Evolutionary conservation across 768 basidiomycete genomes (phyloP), one percentile per base, ranked within the genome.

Genomic region (Hortiboletus campestris): DNA sequence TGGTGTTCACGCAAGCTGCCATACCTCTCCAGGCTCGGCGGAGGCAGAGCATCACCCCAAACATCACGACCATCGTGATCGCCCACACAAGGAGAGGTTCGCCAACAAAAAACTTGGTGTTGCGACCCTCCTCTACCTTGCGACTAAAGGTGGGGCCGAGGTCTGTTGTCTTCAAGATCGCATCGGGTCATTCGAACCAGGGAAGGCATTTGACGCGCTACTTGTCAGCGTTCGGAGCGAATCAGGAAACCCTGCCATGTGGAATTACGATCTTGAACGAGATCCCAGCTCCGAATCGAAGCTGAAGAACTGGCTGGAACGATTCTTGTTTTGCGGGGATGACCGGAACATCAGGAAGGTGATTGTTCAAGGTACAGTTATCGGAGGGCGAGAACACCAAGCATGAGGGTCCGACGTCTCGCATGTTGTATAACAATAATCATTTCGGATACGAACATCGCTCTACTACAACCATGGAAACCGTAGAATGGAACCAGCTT

Each of bases 141-240:
- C 96, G 10, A 98, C 96, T 5, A 74, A 88, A 22, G 96, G 96
- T 34, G 96, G 96, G 1, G 96, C 96, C 2, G 78, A 83, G 22
- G 85, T 98, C 0, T 95, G 93, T 65, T 77, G 78, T 48, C 72
- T 97, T 12, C 78, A 83, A 50, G 72, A 82, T 25, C 79, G 76
- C 39, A 78, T 90, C 16, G 96, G 96, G 8, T 88, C 86, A 17
- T 91, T 98, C 59, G 76, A 75, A 14, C 75, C 77, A 3, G 94
- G 92, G 3, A 96, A 94, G 74, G 85, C 84, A 58, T 98, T 98
- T 65, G 96, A 98, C 67, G 96, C 96, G 0, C 73, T 98, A 9
- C 59, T 91, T 4, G 84, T 96, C 22, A 82, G 76, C 65, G 75
- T 89, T 9, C 72, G 77, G 32, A 67, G 70, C 42, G 80, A 79